Conservation (phyloP, 2,329 filamentous ascomycete species). For the Paracoccidioides brasiliensis region DNA sequence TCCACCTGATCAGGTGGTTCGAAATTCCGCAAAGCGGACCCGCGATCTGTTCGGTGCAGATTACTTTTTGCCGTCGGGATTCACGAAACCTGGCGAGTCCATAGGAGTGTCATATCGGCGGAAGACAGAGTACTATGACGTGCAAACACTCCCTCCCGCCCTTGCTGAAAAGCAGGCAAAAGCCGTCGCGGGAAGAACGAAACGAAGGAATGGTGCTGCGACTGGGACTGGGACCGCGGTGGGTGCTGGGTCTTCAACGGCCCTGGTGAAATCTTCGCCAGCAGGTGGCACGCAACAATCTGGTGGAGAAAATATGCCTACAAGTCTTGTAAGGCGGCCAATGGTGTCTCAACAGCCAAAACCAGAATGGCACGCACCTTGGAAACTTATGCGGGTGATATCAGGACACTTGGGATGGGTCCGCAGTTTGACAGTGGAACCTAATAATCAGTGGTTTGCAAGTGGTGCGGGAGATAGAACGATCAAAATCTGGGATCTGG, state of each 20-base stretch:
- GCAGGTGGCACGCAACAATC: constrained; percentile 17
- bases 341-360: constrained; percentile 52
- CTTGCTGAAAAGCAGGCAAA: constrained; percentile 68
- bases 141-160: constrained; percentile 62
- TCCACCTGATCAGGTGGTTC: constrained; percentile 25
- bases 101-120: constrained; percentile 34
- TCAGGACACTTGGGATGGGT: constrained; percentile 97
- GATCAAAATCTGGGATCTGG: constrained; percentile 98
- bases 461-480: constrained; percentile 90
- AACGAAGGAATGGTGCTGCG: constrained; percentile 43
- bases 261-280: constrained; percentile 35
- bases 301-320: constrained; percentile 36
- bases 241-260: constrained; percentile 39
- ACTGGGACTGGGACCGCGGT: constrained; percentile 31
- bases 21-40: constrained; percentile 33
- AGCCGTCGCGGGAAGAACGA: constrained; percentile 49
- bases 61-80: constrained; percentile 32
- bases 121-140: constrained; percentile 58
- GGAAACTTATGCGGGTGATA: constrained; percentile 97
- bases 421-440: constrained; percentile 75
- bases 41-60: constrained; percentile 36
- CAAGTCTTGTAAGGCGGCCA: constrained; percentile 50
- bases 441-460: constrained; percentile 94
- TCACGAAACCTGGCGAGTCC: constrained; percentile 27
- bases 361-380: constrained; percentile 93